phyloP scores from a whole-genome alignment of 805 yeast species.

The Alloascoidea africana region DNA sequence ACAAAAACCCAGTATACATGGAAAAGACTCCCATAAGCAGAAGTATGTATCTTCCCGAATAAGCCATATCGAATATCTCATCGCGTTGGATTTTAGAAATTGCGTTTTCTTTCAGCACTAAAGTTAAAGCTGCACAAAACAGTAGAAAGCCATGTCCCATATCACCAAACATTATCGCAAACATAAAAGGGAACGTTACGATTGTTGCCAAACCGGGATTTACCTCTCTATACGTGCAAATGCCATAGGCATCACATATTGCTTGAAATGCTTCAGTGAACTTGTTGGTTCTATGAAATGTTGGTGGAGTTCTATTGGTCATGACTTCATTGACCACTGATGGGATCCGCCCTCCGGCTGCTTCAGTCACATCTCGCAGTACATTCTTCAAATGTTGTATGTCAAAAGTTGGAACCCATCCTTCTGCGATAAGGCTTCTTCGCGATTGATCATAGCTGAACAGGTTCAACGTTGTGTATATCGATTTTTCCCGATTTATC shows the following conservation, averaged over 20 bases:
- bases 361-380: conserved; percentile 23
- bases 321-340: conserved; percentile 42
- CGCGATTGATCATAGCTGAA: conserved; percentile 57
- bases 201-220: conserved; percentile 65
- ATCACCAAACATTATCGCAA: conserved; percentile 77
- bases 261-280: conserved; percentile 55
- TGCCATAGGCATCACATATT: conserved; percentile 66
- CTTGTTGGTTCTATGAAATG: conserved; percentile 55
- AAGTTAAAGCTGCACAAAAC: conserved; percentile 33
- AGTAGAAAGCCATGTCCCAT: conserved; percentile 63
- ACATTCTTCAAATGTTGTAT: conserved; percentile 27
- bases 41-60: conserved; percentile 51
- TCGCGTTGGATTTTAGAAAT: conserved; percentile 45
- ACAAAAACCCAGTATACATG: conserved; percentile 58
- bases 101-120: conserved; percentile 39
- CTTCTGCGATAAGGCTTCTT: conserved; percentile 55
- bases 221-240: conserved; percentile 60
- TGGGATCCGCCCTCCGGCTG: conserved; percentile 18
- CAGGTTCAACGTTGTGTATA: conserved; percentile 42
- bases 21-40: conserved; percentile 60
- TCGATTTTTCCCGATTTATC: conserved; percentile 38
- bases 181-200: conserved; percentile 69
- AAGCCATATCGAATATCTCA: conserved; percentile 70
- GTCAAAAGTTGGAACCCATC: conserved; percentile 55
- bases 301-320: conserved; percentile 58